These are phyloP conservation scores for Penicillium oxalicum DNA, from an alignment of 2,329 filamentous ascomycete genomes.

Conservation along the genomic window DNA sequence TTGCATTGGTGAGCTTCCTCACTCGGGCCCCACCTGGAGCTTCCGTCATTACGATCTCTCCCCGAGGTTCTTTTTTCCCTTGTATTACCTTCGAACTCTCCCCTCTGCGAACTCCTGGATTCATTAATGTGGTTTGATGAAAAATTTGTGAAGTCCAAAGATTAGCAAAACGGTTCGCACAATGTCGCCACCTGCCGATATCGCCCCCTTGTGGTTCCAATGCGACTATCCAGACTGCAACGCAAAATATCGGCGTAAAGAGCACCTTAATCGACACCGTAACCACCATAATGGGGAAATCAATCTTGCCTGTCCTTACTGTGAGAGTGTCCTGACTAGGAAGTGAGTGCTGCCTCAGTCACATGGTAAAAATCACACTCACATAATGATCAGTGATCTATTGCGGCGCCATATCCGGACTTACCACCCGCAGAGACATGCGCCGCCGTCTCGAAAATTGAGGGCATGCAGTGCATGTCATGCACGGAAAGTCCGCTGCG, in stretches of 20 bases:
- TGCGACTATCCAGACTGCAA: slow-evolving; percentile 17
- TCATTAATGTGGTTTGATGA: too few relatives aligned
- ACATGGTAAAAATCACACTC: background rate
- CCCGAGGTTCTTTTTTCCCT: too few relatives aligned
- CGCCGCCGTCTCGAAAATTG: slow-evolving; percentile 7
- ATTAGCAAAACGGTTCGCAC: background rate
- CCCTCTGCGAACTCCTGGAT: too few relatives aligned
- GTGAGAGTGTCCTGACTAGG: slow-evolving; percentile 13
- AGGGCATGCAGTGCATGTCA: slow-evolving; percentile 16
- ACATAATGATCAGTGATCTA: slow-evolving; percentile 13
- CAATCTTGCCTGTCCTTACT: slow-evolving; percentile 13
- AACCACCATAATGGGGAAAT: slow-evolving; percentile 6
- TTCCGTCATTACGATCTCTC: background rate
- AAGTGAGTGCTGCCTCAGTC: slow-evolving; percentile 1
- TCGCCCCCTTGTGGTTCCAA: slow-evolving; percentile 3
- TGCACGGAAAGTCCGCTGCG: slow-evolving; percentile 13
- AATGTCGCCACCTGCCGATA: slow-evolving; percentile 4
- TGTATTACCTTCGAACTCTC: too few relatives aligned
- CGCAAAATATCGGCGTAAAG: slow-evolving; percentile 20
- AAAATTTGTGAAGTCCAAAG: background rate
- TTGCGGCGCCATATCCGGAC: slow-evolving; percentile 18
- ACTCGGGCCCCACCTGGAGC: background rate
- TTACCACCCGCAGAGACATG: slow-evolving; percentile 12
- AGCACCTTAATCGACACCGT: slow-evolving; percentile 20
- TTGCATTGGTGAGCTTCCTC: background rate